Evolutionary conservation across 148 eudicot genomes (phyloP).

Genomic region (Cornus kousa): DNA sequence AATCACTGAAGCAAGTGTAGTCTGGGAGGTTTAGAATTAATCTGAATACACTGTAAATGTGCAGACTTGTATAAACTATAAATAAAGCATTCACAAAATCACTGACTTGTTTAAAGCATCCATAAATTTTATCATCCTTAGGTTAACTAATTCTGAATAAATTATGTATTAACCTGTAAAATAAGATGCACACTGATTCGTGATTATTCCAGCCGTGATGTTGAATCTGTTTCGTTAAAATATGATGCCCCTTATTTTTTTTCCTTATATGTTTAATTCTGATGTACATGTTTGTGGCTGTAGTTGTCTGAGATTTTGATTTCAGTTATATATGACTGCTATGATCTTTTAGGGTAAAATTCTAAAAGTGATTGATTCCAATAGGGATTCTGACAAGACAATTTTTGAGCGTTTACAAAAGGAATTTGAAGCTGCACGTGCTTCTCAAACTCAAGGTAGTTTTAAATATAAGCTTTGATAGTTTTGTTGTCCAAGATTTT

Average conservation of each 20-base stretch:
- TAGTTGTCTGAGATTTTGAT: background rate
- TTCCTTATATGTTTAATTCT: background rate
- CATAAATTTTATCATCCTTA: background rate
- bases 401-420: slow-evolving; percentile 90
- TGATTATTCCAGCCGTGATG: background rate
- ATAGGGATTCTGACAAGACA: slow-evolving; percentile 90
- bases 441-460: slow-evolving; percentile 85
- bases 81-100: too few relatives aligned
- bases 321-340: background rate
- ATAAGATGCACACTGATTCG: background rate
- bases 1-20: background rate
- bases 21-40: background rate
- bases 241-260: background rate
- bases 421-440: slow-evolving; percentile 89
- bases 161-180: background rate
- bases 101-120: background rate
- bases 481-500: background rate
- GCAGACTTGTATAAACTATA: background rate
- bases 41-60: background rate
- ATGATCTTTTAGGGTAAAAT: slow-evolving; percentile 11
- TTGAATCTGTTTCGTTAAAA: background rate
- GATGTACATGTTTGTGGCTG: background rate
- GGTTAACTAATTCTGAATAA: background rate
- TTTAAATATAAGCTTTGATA: slow-evolving; percentile 4
- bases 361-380: slow-evolving; percentile 13